Evolutionary conservation across 495 filamentous ascomycete genomes (phyloP).

Genomic region (Penicillium angulare): DNA sequence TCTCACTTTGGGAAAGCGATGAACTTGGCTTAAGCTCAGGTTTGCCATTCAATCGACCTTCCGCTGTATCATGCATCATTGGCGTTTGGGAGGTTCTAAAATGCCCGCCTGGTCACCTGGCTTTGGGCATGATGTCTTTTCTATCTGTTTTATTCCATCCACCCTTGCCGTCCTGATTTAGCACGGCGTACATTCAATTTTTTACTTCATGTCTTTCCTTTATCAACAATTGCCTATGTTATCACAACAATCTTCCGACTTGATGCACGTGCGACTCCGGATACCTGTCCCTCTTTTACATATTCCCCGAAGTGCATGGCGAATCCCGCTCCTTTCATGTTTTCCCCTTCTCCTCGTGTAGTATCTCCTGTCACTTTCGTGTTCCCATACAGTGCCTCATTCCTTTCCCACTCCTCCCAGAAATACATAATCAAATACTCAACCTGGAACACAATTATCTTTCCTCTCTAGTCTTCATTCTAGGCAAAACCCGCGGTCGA

Average conservation of each 20-base stretch:
- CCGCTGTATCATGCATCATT: conserved; percentile 45
- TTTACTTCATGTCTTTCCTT: conserved; percentile 18
- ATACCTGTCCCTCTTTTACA: conserved; percentile 24
- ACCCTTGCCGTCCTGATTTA: conserved; percentile 18
- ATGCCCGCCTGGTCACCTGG: conserved; percentile 21
- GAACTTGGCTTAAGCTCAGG: conserved; percentile 11
- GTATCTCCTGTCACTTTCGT: conserved; percentile 14
- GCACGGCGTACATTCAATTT: conserved; percentile 22
- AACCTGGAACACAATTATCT: neutral
- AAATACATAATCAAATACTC: conserved; percentile 7
- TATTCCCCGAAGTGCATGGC: conserved; percentile 28
- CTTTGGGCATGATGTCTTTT: conserved; percentile 13
- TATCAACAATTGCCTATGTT: conserved; percentile 5
- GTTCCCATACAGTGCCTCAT: conserved; percentile 12
- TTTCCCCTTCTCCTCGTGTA: conserved; percentile 20
- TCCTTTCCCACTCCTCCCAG: neutral
- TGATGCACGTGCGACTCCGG: conserved; percentile 30
- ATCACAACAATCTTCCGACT: conserved; percentile 11
- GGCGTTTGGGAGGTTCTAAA: conserved; percentile 42
- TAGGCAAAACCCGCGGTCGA: too few species aligned
- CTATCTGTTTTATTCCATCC: conserved; percentile 9
- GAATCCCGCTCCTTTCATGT: conserved; percentile 14
- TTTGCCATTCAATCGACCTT: conserved; percentile 13
- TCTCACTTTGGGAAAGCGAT: conserved; percentile 22
- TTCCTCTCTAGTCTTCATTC: too few species aligned